Base-by-base conservation (phyloP, 768 basidiomycete genomes). In the Phanerodontia chrysosporium region DNA sequence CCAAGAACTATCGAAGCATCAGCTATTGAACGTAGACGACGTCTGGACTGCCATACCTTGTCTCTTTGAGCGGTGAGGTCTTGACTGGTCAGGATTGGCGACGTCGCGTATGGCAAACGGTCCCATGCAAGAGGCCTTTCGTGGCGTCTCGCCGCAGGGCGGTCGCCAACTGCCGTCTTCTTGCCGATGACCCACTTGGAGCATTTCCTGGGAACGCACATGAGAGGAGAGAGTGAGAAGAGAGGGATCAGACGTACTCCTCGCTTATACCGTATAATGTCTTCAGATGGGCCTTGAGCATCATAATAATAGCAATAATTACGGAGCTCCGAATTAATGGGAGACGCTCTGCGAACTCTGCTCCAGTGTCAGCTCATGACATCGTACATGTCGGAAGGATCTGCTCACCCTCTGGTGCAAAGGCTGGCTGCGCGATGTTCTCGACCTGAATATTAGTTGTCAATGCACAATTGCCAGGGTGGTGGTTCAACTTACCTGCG, bases 121-220 rank as follows among this genome's bases (percentile, higher is more conserved):
- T 84, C 82, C 87, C 92, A 92, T 28, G 81, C 78, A 39, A 93
- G 81, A 6, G 82, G 80, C 42, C 77, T 73, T 1, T 86, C 83
- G 63, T 86, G 76, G 27, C 83, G 83, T 64, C 83, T 85, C 1
- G 76, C 70, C 4, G 86, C 90, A 14, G 89, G 80, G 67, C 86
- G 90, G 71, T 99, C 96, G 1, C 95, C 95, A 2, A 89, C 70
- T 0, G 91, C 84, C 55, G 85, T 92, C 74, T 98, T 98, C 80
- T 98, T 98, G 21, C 89, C 89, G 4, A 86, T 72, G 3, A 86
- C 80, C 68, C 90, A 97, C 72, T 95, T 98, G 48, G 81, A 78
- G 64, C 94, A 94, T 90, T 97, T 98, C 45, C 95, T 97, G 58
- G 24, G 18, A 32, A 29, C 56, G 14, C 21, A 5, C 16, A 51